These are phyloP conservation scores for Alternaria arbusti DNA, from an alignment of 2,329 filamentous ascomycete species.

Conservation along the genomic window DNA sequence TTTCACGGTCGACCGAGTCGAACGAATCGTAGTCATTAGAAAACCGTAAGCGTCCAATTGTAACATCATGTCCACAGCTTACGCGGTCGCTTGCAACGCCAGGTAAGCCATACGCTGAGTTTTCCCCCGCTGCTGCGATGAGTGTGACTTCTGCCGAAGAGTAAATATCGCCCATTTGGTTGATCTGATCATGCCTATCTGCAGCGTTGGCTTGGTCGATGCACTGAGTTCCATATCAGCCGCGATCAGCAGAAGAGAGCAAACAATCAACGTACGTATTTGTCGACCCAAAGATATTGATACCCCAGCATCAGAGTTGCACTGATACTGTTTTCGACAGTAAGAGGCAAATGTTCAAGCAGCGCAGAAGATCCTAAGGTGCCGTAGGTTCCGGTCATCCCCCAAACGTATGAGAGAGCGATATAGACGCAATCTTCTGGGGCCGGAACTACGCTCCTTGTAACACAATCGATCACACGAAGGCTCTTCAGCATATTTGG, in stretches of 20 bases:
- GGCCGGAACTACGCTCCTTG: accelerated
- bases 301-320: neutral
- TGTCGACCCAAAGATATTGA: neutral
- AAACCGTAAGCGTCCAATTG: accelerated
- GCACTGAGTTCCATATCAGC: neutral
- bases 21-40: too few species aligned
- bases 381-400: accelerated
- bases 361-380: neutral
- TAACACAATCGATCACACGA: neutral
- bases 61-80: accelerated
- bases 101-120: neutral
- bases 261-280: neutral
- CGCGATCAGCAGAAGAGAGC: neutral
- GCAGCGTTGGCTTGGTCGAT: neutral
- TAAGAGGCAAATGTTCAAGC: accelerated
- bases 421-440: neutral
- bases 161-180: neutral
- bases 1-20: too few species aligned
- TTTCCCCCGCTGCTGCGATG: neutral
- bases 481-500: accelerated
- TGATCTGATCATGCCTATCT: neutral
- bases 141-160: neutral
- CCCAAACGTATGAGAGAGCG: neutral
- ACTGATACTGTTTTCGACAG: neutral
- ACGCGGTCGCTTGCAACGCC: accelerated